Evolutionary conservation across 352 stramenopile species (phyloP), one percentile per base, ranked within the genome.

Genomic region (Albugo laibachii): DNA sequence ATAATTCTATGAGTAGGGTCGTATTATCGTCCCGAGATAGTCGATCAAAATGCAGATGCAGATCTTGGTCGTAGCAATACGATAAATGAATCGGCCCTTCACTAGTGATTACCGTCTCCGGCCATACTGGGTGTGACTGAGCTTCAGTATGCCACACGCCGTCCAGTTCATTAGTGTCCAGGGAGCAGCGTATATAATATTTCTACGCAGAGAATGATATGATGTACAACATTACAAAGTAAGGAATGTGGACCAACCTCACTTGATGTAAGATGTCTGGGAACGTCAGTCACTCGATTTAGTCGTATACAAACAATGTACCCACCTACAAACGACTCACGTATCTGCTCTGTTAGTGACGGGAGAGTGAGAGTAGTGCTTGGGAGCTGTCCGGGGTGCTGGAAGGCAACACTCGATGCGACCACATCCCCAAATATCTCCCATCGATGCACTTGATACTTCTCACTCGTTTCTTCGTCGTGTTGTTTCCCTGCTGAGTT

Each of bases 341-440:
- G 77, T 18, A 91, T 86, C 8, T 75, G 69, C 49, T 91, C 77
- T 1, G 74, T 68, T 4, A 87, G 61, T 39, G 74, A 84, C 16
- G 77, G 77, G 12, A 91, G 51, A 20, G 72, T 83, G 18, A 91
- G 65, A 45, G 78, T 87, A n/a, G 76, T 91, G 11, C 61, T 71
- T 48, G 76, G 81, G 38, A 43, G 38, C 16, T 24, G 3, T 0
- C 70, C 77, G 0, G 76, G 72, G 1, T 61, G 54, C 54, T 91
- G 80, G 50, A 91, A 91, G 36, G 87, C 77, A 11, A 91, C 77
- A 47, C 72, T 82, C 27, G 77, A 85, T n/a, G 77, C 77, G 37
- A 91, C 74, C 11, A 83, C 71, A 38, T 91, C 77, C 5, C 77
- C 74, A 41, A 86, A 91, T 52, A 91, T 81, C 55, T 91, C 77